A percentile compares a stretch with the other conserved stretches of the same genome.
These are phyloP conservation scores for Talaromyces stipitatus DNA, from an alignment of 495 filamentous ascomycete genomes.

Conservation along the genomic window DNA sequence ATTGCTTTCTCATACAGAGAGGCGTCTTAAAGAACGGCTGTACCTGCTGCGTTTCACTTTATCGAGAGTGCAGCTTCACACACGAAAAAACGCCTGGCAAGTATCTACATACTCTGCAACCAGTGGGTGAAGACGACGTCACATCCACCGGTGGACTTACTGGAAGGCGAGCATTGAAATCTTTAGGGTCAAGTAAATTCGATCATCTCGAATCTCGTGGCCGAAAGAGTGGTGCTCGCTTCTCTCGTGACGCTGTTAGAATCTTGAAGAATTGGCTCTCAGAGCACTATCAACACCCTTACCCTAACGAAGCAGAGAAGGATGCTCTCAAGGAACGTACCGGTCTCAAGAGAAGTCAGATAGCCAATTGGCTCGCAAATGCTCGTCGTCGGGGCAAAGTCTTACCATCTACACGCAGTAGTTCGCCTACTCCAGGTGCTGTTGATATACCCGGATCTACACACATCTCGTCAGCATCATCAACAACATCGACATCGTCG, in stretches of 20 bases:
- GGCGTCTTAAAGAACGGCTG: slow-evolving; percentile 62
- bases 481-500: slow-evolving; percentile 32
- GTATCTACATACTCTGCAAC: slow-evolving; percentile 44
- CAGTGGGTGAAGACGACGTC: slow-evolving; percentile 40
- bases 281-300: slow-evolving; percentile 66
- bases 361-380: slow-evolving; percentile 84
- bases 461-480: slow-evolving; percentile 3
- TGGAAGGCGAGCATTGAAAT: slow-evolving; percentile 32
- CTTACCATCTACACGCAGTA: slow-evolving; percentile 47
- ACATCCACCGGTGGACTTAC: slow-evolving; percentile 28
- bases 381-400: slow-evolving; percentile 71
- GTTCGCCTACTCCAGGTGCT: slow-evolving; percentile 50
- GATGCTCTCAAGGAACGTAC: slow-evolving; percentile 63
- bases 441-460: slow-evolving; percentile 58
- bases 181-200: slow-evolving; percentile 28
- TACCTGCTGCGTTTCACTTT: slow-evolving; percentile 71
- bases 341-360: slow-evolving; percentile 66
- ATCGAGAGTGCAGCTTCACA: slow-evolving; percentile 66
- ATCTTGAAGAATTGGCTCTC: slow-evolving; percentile 73
- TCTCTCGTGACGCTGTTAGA: slow-evolving; percentile 60
- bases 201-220: slow-evolving; percentile 26
- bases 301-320: slow-evolving; percentile 76
- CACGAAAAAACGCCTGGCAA: slow-evolving; percentile 35
- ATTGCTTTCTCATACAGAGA: slow-evolving; percentile 68
- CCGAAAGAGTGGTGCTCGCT: slow-evolving; percentile 20